phyloP scores from a whole-genome alignment of 345 rosid species.

The Lepidium aucheri region DNA sequence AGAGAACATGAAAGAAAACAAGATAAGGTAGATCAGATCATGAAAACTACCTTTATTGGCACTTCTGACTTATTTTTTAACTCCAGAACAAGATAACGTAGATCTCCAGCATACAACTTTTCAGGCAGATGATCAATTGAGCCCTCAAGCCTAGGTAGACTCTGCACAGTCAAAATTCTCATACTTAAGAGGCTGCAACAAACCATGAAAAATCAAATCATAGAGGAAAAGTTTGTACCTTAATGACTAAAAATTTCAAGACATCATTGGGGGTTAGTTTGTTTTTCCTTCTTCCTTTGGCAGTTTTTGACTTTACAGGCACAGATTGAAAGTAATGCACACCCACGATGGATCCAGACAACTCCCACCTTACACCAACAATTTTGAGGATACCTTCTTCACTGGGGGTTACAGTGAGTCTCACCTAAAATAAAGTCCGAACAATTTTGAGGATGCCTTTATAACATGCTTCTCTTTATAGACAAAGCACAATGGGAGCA shows the following conservation, averaged over 20 bases:
- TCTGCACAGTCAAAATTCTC: slow-evolving; percentile 33
- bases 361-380: slow-evolving; percentile 86
- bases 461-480: not conserved
- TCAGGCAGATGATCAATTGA: slow-evolving; percentile 50
- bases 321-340: slow-evolving; percentile 49
- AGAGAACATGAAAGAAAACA: slow-evolving; percentile 2
- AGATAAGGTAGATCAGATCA: not conserved
- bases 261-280: slow-evolving; percentile 41
- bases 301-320: slow-evolving; percentile 40
- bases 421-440: slow-evolving; percentile 42
- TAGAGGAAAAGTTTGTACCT: slow-evolving; percentile 39
- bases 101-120: slow-evolving; percentile 67
- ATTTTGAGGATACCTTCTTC: slow-evolving; percentile 82
- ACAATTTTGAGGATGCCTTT: too few relatives aligned
- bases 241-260: slow-evolving; percentile 73
- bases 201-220: slow-evolving; percentile 9
- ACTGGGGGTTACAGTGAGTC: slow-evolving; percentile 72
- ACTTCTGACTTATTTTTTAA: slow-evolving; percentile 62
- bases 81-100: slow-evolving; percentile 62
- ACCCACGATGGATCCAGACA: slow-evolving; percentile 75
- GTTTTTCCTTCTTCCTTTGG: slow-evolving; percentile 45
- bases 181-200: slow-evolving; percentile 1
- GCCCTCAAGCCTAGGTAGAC: slow-evolving; percentile 87
- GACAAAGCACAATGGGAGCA: slow-evolving; percentile 4
- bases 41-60: slow-evolving; percentile 61